Evolutionary conservation across 2,329 filamentous ascomycete genomes (phyloP).

Genomic region (Xylaria sp.): DNA sequence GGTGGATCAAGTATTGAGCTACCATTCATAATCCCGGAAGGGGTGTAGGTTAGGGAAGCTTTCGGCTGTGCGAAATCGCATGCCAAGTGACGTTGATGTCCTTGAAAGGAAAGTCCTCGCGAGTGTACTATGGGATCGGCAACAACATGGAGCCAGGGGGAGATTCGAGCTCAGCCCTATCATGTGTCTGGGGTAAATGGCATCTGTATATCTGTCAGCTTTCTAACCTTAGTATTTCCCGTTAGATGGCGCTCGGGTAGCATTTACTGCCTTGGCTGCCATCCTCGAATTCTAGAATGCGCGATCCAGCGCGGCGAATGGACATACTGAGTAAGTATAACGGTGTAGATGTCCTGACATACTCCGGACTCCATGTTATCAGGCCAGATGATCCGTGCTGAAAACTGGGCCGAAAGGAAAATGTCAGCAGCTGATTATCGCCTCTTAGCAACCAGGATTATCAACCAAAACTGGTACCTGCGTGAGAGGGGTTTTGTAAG

Average conservation of each 20-base stretch:
- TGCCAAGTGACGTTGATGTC: neutral
- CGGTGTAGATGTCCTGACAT: neutral
- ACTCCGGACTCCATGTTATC: neutral
- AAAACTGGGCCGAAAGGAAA: neutral
- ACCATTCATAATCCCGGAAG: too few species aligned
- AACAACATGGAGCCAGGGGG: neutral
- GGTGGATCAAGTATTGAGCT: too few species aligned
- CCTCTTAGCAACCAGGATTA: neutral
- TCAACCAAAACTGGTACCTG: neutral
- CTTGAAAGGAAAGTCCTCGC: neutral
- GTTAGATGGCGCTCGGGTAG: neutral
- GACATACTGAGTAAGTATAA: too few species aligned
- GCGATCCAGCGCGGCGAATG: too few species aligned
- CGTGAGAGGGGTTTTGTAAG: neutral
- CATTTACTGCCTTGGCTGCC: neutral
- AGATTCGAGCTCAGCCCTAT: neutral
- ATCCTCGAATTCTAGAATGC: too few species aligned
- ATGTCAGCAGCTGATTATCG: neutral
- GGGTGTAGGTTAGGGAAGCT: neutral
- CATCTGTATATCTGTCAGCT: neutral
- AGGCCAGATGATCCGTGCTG: neutral
- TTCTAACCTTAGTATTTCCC: too few species aligned
- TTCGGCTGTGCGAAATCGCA: neutral
- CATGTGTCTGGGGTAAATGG: neutral
- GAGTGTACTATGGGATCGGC: neutral